These are phyloP conservation scores for Aspergillus fumigatus DNA, from an alignment of 2,329 filamentous ascomycete species.

Conservation along the genomic window DNA sequence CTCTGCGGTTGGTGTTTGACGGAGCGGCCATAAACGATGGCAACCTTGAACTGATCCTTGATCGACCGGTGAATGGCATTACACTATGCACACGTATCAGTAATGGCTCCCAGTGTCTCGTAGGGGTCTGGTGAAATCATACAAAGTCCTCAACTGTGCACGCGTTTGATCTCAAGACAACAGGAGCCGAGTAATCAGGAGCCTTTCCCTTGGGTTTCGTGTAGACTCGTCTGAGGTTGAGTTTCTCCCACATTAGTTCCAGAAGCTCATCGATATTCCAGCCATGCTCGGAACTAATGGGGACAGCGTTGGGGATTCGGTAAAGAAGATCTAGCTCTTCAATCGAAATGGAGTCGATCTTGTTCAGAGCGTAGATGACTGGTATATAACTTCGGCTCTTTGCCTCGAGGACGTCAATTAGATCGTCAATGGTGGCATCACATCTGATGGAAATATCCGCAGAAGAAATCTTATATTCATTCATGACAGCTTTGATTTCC, in stretches of 20 bases:
- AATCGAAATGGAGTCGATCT: slow-evolving; percentile 97
- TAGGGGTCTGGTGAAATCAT: slow-evolving; percentile 42
- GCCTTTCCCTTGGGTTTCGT: slow-evolving; percentile 96
- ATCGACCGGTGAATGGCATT: slow-evolving; percentile 97
- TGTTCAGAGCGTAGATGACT: slow-evolving; percentile 98
- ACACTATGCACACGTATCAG: slow-evolving; percentile 59
- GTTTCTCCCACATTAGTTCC: slow-evolving; percentile 98
- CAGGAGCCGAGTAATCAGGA: slow-evolving; percentile 87
- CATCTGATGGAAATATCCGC: slow-evolving; percentile 97
- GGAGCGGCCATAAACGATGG: slow-evolving; percentile 94
- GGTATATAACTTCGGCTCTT: slow-evolving; percentile 95
- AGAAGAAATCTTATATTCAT: slow-evolving; percentile 92
- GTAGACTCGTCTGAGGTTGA: slow-evolving; percentile 86
- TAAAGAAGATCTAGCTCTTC: slow-evolving; percentile 96
- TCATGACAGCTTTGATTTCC: slow-evolving; percentile 97
- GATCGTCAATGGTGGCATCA: slow-evolving; percentile 93
- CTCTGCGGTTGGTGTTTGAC: slow-evolving; percentile 98
- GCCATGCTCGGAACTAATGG: slow-evolving; percentile 93
- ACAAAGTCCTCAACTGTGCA: slow-evolving; percentile 97
- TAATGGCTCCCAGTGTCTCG: background rate
- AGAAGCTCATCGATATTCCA: slow-evolving; percentile 98
- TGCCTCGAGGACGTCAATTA: slow-evolving; percentile 93
- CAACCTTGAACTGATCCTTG: slow-evolving; percentile 89
- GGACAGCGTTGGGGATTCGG: slow-evolving; percentile 92
- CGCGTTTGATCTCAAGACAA: slow-evolving; percentile 75